These are phyloP conservation scores for Mucor velutinosus DNA, from an alignment of 371 early-diverging fungal species.

Conservation along the genomic window DNA sequence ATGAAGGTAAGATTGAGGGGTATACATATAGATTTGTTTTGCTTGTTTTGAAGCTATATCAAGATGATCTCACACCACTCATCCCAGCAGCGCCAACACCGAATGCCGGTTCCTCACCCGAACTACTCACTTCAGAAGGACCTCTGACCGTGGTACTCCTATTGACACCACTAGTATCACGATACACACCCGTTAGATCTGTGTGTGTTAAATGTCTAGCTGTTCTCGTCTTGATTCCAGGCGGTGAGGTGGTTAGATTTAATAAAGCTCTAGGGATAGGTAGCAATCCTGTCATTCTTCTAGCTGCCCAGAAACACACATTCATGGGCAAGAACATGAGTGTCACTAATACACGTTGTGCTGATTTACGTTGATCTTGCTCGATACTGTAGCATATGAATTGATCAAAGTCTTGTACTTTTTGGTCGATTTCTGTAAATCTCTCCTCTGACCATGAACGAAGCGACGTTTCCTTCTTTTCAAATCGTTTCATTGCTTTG, in stretches of 20 bases:
- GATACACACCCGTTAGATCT: background rate
- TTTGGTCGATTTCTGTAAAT: constrained; percentile 56
- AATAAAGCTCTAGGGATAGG: constrained; percentile 29
- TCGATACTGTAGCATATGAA: constrained; percentile 60
- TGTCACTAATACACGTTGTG: constrained; percentile 36
- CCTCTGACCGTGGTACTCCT: background rate
- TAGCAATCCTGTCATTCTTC: constrained; percentile 31
- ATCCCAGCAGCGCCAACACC: background rate
- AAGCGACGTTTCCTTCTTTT: constrained; percentile 57
- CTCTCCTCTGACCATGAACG: constrained; percentile 62
- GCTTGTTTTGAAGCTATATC: background rate
- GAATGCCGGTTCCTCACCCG: constrained; percentile 11
- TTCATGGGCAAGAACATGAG: constrained; percentile 46
- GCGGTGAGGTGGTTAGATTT: constrained; percentile 2
- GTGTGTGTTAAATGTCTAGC: constrained; percentile 16
- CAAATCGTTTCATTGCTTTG: constrained; percentile 60
- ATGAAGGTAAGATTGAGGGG: background rate
- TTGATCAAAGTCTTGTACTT: constrained; percentile 60
- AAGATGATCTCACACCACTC: background rate
- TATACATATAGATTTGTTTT: background rate
- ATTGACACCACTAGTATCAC: background rate
- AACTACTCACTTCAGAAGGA: constrained; percentile 13
- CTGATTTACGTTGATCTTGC: constrained; percentile 46
- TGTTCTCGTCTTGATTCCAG: background rate
- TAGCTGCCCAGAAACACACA: constrained; percentile 40